Base-by-base conservation (phyloP, 2,329 filamentous ascomycete species). In the Ophiostoma novo-ulmi region DNA sequence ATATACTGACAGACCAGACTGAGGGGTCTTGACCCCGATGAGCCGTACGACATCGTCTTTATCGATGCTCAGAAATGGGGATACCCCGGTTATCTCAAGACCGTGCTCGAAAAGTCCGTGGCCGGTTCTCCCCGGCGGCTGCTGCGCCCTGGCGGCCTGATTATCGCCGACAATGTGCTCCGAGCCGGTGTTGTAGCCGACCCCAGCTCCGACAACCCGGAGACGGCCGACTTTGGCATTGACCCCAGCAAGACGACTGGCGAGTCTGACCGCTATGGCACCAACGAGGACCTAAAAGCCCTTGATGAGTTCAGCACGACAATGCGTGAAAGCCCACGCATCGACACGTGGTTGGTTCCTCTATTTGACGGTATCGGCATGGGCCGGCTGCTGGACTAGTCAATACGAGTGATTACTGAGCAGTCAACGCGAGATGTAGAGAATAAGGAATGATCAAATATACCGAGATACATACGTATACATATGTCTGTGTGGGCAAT, bases 151-250 rank as follows among this genome's bases (percentile, higher is more conserved):
- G 83, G 82, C 8, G 85, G 83, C 0, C 77, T 87, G 70, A 83
- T 87, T 72, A 77, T 87, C 17, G 84, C 83, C 0, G 85, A 87
- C 75, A 87, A 87, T 71, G 80, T 84, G 61, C 79, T 88, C 36
- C 82, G 82, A 2, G 77, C 79, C 7, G 85, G 81, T 7, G 77
- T 85, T 14, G 82, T 87, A 3, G 84, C 82, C 55, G 80, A 83
- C 44, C 64, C 71, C 10, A 77, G 75, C 31, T 66, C 73, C 5
- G 73, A 74, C 6, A 81, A 81, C 71, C 80, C 79, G 20, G 66
- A 72, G 38, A 67, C 70, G 13, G 70, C 55, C 3, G 35, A 35
- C 64, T 26, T 41, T n/a, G 22, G 20, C 36, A 38, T 39, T 14
- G 36, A 39, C 13, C 36, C 64, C 64, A 66, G 64, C 64, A 64